Conservation (phyloP, 1,139 yeast species). For the Arxiozyma slooffiae region DNA sequence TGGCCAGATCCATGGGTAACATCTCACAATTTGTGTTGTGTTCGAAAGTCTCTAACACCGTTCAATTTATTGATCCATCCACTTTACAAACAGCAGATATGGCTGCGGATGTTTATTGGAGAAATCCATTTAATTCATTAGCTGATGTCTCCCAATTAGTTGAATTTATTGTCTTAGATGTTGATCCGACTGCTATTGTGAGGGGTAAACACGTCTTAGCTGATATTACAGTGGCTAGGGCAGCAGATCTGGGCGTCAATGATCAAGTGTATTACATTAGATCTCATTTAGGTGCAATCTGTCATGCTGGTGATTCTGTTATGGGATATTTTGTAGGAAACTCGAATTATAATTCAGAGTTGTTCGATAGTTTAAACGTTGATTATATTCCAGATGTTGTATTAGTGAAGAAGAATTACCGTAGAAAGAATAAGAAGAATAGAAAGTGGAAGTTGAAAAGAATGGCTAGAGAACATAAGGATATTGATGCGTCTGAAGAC, state of each 20-base stretch:
- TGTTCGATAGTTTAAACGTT: slow-evolving; percentile 59
- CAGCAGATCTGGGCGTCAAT: slow-evolving; percentile 74
- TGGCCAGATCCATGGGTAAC: slow-evolving; percentile 80
- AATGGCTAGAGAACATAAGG: slow-evolving; percentile 93
- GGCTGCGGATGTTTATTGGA: slow-evolving; percentile 71
- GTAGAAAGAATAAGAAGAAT: slow-evolving; percentile 64
- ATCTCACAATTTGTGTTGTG: slow-evolving; percentile 78
- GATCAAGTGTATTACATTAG: slow-evolving; percentile 74
- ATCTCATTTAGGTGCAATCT: slow-evolving; percentile 83
- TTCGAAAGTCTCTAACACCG: slow-evolving; percentile 65
- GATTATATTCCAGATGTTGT: slow-evolving; percentile 78
- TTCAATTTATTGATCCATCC: slow-evolving; percentile 79
- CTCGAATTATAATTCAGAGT: slow-evolving; percentile 75
- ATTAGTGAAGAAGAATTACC: slow-evolving; percentile 82
- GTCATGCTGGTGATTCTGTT: slow-evolving; percentile 93
- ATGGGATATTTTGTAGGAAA: slow-evolving; percentile 80
- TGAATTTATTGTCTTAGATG: slow-evolving; percentile 88
- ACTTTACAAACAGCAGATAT: slow-evolving; percentile 78
- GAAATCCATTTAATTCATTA: slow-evolving; percentile 71
- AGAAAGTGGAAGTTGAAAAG: slow-evolving; percentile 95
- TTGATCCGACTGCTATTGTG: slow-evolving; percentile 82
- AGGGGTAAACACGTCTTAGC: slow-evolving; percentile 79
- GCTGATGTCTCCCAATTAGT: slow-evolving; percentile 66
- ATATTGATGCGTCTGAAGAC: slow-evolving; percentile 68
- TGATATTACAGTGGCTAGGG: slow-evolving; percentile 80